Evolutionary conservation across 225 moss, liverwort and hornwort genomes (phyloP).

Genomic region (Physcomitrium patens): DNA sequence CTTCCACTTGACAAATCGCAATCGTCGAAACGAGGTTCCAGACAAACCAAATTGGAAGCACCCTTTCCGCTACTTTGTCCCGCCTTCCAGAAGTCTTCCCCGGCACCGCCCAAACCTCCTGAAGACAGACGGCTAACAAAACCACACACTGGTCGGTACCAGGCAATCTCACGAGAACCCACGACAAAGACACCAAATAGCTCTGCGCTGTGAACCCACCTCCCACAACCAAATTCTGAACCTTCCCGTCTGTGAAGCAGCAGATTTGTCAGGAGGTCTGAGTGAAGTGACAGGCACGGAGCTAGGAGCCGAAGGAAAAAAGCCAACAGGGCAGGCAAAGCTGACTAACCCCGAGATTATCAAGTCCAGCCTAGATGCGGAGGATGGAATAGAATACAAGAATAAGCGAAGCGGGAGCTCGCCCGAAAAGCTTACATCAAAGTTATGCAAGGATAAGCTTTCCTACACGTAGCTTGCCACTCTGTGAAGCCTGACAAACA

Average conservation of each 20-base stretch:
- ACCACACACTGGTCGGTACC: neutral
- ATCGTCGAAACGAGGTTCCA: neutral
- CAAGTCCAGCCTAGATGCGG: neutral
- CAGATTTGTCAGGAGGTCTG: no score
- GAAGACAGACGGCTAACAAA: neutral
- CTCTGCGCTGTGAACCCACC: neutral
- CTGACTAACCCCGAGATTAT: no score
- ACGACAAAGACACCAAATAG: neutral
- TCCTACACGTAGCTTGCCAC: neutral
- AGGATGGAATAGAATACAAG: neutral
- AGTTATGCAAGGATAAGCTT: neutral
- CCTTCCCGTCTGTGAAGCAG: no score
- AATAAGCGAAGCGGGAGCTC: neutral
- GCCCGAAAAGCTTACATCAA: constrained; percentile 1
- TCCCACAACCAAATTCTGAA: neutral
- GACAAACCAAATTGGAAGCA: neutral
- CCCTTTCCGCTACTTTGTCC: neutral
- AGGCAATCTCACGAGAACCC: neutral
- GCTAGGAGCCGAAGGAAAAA: neutral
- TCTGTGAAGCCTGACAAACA: no score
- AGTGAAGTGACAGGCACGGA: no score
- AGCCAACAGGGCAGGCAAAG: neutral
- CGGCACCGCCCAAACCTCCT: no score
- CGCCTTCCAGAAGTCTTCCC: neutral
- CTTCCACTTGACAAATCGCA: neutral